phyloP scores from a whole-genome alignment of 257 asterid species.

The Solanum lycopersicoides region DNA sequence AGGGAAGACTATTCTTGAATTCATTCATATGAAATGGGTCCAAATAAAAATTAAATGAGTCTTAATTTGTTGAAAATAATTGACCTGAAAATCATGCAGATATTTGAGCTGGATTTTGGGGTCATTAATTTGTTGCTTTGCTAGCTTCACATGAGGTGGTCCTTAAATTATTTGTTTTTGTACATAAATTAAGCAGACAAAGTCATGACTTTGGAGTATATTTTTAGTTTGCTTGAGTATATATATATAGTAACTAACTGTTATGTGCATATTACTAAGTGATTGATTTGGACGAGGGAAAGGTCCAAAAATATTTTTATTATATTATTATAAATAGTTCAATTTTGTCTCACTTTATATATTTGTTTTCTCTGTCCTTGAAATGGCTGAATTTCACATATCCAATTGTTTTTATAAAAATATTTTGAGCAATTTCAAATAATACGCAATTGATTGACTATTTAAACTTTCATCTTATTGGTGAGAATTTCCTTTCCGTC shows the following conservation, averaged over 20 bases:
- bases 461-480: not conserved
- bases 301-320: not conserved
- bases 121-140: not conserved
- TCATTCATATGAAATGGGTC: not conserved
- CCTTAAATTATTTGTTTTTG: not conserved
- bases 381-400: not conserved
- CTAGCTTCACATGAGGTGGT: not conserved
- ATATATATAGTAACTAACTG: not conserved
- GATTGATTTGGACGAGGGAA: not conserved
- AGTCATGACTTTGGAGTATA: not conserved
- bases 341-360: not conserved
- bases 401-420: not conserved
- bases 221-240: not conserved
- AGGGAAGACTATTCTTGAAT: not conserved
- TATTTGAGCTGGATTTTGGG: not conserved
- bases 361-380: not conserved
- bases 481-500: not conserved
- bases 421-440: not conserved
- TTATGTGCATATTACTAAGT: not conserved
- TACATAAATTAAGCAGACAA: not conserved
- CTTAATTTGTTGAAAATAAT: not conserved
- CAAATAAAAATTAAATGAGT: not conserved
- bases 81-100: not conserved
- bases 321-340: not conserved
- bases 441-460: not conserved